Conservation (phyloP, 768 basidiomycete genomes). For the Agaricus subrufescens region DNA sequence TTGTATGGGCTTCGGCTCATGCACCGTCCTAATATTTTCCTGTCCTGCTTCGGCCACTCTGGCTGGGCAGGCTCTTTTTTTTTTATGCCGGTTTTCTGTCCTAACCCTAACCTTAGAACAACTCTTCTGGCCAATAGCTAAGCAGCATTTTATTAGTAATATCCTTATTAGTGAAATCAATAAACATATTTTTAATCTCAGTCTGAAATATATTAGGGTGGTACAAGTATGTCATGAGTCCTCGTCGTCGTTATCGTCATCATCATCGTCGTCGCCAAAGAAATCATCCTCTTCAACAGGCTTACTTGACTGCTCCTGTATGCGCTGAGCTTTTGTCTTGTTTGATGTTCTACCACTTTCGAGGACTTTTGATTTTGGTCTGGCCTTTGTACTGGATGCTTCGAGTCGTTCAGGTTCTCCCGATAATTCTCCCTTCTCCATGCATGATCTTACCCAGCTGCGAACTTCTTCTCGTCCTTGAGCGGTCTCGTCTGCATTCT, state of each 20-base stretch:
- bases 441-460: constrained; percentile 50
- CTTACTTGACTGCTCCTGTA: constrained; percentile 4
- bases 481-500: constrained; percentile 35
- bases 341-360: constrained; percentile 4
- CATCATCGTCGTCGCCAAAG: constrained; percentile 36
- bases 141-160: not conserved
- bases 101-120: constrained; percentile 44
- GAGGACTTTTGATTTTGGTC: constrained; percentile 5
- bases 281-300: constrained; percentile 32
- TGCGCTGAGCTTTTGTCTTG: constrained; percentile 1
- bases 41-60: constrained; percentile 59
- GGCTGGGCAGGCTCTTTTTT: constrained; percentile 40
- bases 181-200: not conserved
- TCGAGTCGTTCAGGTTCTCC: constrained; percentile 53
- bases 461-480: constrained; percentile 55
- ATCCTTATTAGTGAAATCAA: not conserved
- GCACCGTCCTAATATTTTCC: constrained; percentile 77
- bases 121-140: not conserved
- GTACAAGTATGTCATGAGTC: not conserved
- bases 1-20: constrained; percentile 68
- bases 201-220: not conserved
- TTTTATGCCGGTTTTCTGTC: constrained; percentile 19
- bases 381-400: constrained; percentile 6
- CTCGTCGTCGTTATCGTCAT: constrained; percentile 25
- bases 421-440: constrained; percentile 56